Evolutionary conservation across 352 stramenopile genomes (phyloP), one percentile per base, ranked within the genome.

Genomic region (Phytophthora kernoviae): DNA sequence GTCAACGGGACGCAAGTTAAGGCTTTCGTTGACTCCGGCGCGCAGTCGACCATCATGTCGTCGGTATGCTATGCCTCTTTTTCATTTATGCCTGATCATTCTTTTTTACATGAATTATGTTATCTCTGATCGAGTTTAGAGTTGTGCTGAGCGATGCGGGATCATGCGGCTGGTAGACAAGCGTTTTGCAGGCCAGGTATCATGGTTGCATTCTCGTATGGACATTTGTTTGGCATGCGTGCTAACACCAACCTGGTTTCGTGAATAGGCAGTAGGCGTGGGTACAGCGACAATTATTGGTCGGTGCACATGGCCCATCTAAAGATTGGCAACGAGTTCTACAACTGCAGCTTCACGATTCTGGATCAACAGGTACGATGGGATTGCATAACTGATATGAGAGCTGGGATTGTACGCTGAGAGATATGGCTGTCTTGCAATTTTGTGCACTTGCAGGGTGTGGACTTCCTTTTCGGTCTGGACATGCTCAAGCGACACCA

Each of bases 401-500:
- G 24, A 47, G 18, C 17, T 30, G 20, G n/a, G n/a, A n/a, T 32
- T 14, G 7, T 11, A 27, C 42, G 20, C 5, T 37, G 6, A 30
- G 15, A 27, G 33, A 7, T 21, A 45, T 7, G n/a, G n/a, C n/a
- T 15, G 27, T 17, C 30, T n/a, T 44, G 4, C 26, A n/a, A 2
- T 34, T 42, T 14, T 32, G 21, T 26, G 26, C 8, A 46, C 18
- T 14, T 45, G 12, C 64, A 97, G 83, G 86, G 97, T 63, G 97
- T 99, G 39, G 96, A 99, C 62, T 98, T 99, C 62, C 73, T 99
- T 8, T 98, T 99, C 55, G 97, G 97, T 9, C 80, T 99, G 39
- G 97, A 99, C 69, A 99, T 99, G 96, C 83, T 99, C 15, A 98
- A 98, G 73, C 88, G 97, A 15, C 96, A 99, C 85, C 89, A 94